Percentiles rank a stretch among this genome's conserved stretches.
Evolutionary conservation across 805 yeast genomes (phyloP).

Genomic region (Saturnispora sanitii): DNA sequence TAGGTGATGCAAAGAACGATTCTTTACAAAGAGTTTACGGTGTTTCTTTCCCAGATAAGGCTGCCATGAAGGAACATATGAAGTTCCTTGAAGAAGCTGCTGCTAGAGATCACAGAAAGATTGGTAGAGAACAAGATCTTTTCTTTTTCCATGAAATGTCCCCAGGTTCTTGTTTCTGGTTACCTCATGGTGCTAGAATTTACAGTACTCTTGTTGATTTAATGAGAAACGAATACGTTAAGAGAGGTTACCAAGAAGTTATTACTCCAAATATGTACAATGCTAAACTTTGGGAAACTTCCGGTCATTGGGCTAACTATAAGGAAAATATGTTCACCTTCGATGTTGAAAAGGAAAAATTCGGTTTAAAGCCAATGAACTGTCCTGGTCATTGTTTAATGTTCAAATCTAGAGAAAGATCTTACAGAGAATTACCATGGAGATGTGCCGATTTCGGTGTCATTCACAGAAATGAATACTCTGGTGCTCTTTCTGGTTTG

Average conservation of each 20-base stretch:
- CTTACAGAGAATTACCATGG: conserved; percentile 96
- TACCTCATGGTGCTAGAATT: conserved; percentile 98
- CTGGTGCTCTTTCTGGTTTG: conserved; percentile 90
- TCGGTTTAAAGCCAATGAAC: conserved; percentile 84
- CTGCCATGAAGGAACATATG: conserved; percentile 87
- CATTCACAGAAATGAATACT: conserved; percentile 90
- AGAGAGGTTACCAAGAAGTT: conserved; percentile 95
- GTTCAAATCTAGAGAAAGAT: conserved; percentile 86
- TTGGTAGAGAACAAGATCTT: conserved; percentile 93
- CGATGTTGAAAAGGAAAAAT: conserved; percentile 92
- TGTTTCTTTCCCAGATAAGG: conserved; percentile 97
- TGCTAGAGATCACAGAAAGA: conserved; percentile 89
- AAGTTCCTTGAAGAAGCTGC: conserved; percentile 95
- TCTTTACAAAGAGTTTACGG: conserved; percentile 96
- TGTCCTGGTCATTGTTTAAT: conserved; percentile 75
- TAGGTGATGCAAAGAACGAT: conserved; percentile 88
- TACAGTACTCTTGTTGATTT: conserved; percentile 78
- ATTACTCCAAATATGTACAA: conserved; percentile 99
- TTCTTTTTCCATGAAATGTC: conserved; percentile 94
- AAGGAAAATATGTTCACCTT: conserved; percentile 95
- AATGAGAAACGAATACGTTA: conserved; percentile 75
- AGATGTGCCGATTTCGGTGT: conserved; percentile 98
- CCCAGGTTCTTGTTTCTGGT: conserved; percentile 98
- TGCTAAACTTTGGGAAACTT: conserved; percentile 94
- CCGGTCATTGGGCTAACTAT: conserved; percentile 98